Evolutionary conservation across 176 grass and related monocot species (phyloP).

Genomic region (Calamus simplicifolius): DNA sequence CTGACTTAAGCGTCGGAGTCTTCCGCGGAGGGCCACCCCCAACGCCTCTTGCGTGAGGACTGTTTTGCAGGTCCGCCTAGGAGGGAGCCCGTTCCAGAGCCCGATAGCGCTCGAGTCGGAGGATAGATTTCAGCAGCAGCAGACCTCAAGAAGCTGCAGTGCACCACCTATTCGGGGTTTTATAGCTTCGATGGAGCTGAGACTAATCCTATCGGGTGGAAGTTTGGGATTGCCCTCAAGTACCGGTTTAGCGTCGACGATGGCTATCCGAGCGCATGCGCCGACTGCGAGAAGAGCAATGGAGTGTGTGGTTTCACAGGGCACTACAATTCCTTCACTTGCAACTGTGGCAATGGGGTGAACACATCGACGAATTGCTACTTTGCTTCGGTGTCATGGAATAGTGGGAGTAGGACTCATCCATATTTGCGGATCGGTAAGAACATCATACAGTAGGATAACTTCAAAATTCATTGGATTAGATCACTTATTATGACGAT

Average conservation of each 20-base stretch:
- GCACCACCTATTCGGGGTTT: conserved; percentile 2
- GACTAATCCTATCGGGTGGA: background rate
- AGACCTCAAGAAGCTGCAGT: conserved; percentile 4
- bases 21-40: no score
- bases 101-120: no score
- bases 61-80: no score
- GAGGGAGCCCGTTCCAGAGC: no score
- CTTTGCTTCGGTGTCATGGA: background rate
- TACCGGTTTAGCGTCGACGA: conserved; percentile 24
- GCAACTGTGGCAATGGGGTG: conserved; percentile 15
- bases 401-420: background rate
- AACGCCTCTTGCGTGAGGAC: no score
- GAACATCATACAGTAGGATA: no score
- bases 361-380: conserved; percentile 13
- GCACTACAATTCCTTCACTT: conserved; percentile 10
- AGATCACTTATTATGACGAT: no score
- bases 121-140: no score
- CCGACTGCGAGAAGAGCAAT: conserved; percentile 22
- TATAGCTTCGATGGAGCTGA: conserved; percentile 9
- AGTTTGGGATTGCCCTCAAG: conserved; percentile 17
- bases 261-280: conserved; percentile 14
- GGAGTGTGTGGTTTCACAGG: conserved; percentile 14
- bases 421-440: conserved; percentile 1
- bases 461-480: no score
- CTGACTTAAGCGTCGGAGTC: no score